phyloP scores from a whole-genome alignment of 768 basidiomycete genomes.

The Amanita polypyramis region DNA sequence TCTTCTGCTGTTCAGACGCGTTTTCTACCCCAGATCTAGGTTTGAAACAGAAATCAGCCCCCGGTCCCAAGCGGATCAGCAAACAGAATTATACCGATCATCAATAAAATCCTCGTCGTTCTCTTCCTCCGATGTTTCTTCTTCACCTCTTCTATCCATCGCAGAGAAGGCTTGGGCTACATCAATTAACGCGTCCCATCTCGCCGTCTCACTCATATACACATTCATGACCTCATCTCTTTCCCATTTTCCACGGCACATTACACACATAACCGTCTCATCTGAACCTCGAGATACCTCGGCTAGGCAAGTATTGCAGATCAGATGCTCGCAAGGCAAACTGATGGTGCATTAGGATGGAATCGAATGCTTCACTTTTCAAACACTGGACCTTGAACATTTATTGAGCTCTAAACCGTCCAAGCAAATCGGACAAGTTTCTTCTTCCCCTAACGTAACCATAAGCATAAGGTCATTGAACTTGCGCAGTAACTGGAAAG shows the following conservation, averaged over 20 bases:
- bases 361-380: background rate
- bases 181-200: slow-evolving; percentile 33
- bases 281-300: slow-evolving; percentile 18
- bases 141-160: slow-evolving; percentile 25
- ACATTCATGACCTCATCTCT: slow-evolving; percentile 25
- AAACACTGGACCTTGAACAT: slow-evolving; percentile 22
- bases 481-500: slow-evolving; percentile 25
- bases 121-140: slow-evolving; percentile 32
- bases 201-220: slow-evolving; percentile 25
- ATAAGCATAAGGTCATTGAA: slow-evolving; percentile 29
- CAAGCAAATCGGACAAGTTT: slow-evolving; percentile 29
- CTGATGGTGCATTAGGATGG: slow-evolving; percentile 16
- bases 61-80: background rate
- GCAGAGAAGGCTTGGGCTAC: slow-evolving; percentile 28
- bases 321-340: slow-evolving; percentile 31
- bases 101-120: slow-evolving; percentile 25
- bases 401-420: slow-evolving; percentile 22
- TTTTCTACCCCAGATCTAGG: slow-evolving; percentile 6
- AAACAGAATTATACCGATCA: slow-evolving; percentile 12
- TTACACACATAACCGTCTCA: slow-evolving; percentile 25
- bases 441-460: slow-evolving; percentile 24
- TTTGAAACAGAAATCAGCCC: slow-evolving; percentile 1
- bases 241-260: slow-evolving; percentile 20
- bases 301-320: slow-evolving; percentile 28
- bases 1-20: background rate